These are phyloP conservation scores for Pholiota conissans DNA, from an alignment of 768 basidiomycete genomes.

Conservation along the genomic window DNA sequence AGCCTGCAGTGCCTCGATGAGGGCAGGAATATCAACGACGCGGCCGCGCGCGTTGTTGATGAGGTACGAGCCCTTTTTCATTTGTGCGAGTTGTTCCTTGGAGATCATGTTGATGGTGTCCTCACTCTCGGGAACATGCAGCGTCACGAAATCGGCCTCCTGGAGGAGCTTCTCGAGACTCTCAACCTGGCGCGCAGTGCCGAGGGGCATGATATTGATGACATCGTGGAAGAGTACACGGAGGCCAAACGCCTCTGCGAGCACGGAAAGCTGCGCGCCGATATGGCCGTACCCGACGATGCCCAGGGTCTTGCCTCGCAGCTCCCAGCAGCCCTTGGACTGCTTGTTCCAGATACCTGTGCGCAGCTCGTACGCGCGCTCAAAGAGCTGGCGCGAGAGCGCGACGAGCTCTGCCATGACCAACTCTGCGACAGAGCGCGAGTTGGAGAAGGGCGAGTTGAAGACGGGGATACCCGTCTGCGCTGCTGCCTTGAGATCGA, in stretches of 20 bases:
- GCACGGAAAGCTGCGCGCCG: conserved; percentile 93
- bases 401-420: conserved; percentile 93
- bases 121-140: conserved; percentile 95
- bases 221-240: conserved; percentile 95
- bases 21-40: conserved; percentile 93
- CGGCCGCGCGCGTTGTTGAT: conserved; percentile 97
- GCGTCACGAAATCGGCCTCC: conserved; percentile 89
- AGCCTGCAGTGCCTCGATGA: conserved; percentile 78
- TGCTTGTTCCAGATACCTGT: conserved; percentile 98
- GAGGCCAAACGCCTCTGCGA: conserved; percentile 95
- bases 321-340: conserved; percentile 97
- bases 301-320: conserved; percentile 96
- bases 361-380: conserved; percentile 86
- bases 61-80: conserved; percentile 95
- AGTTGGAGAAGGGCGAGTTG: conserved; percentile 99
- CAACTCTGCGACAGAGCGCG: conserved; percentile 97
- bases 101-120: conserved; percentile 97
- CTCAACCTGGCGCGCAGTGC: conserved; percentile 89
- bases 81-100: conserved; percentile 69
- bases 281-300: conserved; percentile 99
- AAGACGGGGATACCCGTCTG: conserved; percentile 94
- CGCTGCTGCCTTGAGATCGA: conserved; percentile 82
- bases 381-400: conserved; percentile 90
- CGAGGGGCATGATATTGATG: conserved; percentile 96
- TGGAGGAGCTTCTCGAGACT: conserved; percentile 70